Base-by-base conservation (phyloP, 164 flowering plant genomes). In the Magnolia officinalis region DNA sequence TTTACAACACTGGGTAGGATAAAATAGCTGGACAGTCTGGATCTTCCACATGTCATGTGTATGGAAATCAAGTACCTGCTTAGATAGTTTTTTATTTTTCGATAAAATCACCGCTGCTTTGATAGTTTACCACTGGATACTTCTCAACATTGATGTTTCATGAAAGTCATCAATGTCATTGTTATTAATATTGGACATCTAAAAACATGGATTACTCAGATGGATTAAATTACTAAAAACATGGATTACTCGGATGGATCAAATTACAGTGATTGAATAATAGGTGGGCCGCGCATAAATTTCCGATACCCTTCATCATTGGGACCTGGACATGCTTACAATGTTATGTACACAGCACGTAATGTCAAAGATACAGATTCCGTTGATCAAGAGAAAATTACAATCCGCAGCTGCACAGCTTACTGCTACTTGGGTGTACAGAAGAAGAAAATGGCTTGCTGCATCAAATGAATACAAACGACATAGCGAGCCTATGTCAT, bases 261-360 rank as follows among this genome's bases (percentile, higher is more conserved):
- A 37, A 37, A 37, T 37, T 37, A 37, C 45, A n/a, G 63, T 59
- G 6, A 59, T 59, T 59, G 63, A 19, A 59, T n/a, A 14, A 14
- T 59, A 59, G 16, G 68, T 9, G 4, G 68, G 63, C 4, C 0
- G n/a, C 63, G 1, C n/a, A 59, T 59, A 59, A 59, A 59, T 59
- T 59, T 14, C 6, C 24, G 2, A 23, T 20, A 21, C 13, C 16
- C 26, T 65, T 65, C 31, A 65, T 20, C 26, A 23, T 7, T 21
- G 68, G 6, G 24, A 65, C 21, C 21, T 21, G 37, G 13, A 59
- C 16, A 23, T 59, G 19, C 21, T 70, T 67, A 37, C 72, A 70
- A 64, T 74, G 58, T 75, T 75, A 71, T 72, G 71, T 71, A 79
- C 78, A 75, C 11, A 16, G 72, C 20, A 58, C 8, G 13, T 4